Base-by-base conservation (phyloP, 805 yeast genomes). In the Vanderwaltozyma tropicalis region DNA sequence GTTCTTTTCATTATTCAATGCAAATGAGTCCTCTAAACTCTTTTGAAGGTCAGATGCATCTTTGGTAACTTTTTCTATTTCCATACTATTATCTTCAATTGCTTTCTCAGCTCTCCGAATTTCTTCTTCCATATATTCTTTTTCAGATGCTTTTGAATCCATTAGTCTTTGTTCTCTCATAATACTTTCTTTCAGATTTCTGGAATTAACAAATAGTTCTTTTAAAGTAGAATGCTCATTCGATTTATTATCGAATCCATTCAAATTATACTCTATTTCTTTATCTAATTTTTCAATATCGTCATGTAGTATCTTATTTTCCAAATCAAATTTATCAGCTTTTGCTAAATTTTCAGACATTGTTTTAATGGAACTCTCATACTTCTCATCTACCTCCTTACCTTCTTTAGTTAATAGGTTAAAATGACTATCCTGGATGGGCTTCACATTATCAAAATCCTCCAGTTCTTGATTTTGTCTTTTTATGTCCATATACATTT, bases 111-210 rank as follows among this genome's bases (percentile, higher is more conserved):
- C 80, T 36, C 76, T 70, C 15, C 57, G 59, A 22, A 74, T 68
- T 52, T 83, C 89, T 22, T 63, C 65, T 8, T 57, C 49, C 75
- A 78, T 80, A 56, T 82, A 87, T 35, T 64, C 72, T 32, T 67
- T 70, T 48, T 86, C 95, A 26, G 73, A 74, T 2, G 57, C 55
- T 31, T 68, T 66, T 5, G 77, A 65, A 19, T 67, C 68, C 2
- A 70, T 49, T 43, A 67, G 68, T 12, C 62, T 57, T n/a, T 68
- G 57, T 32, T 68, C 57, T 21, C 58, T 66, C 24, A 62, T 58
- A 3, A 79, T 59, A 35, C 68, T 64, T 6, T 67, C 67, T 41
- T 69, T 67, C 26, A 78, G 50, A 5, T 66, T 65, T 50, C 69
- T 59, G n/a, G 68, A 66, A 31, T 47, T 41, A 31, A 43, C 29